Evolutionary conservation across 1,139 yeast genomes (phyloP), one percentile per base, ranked within the genome.

Genomic region (Taphrina populina): DNA sequence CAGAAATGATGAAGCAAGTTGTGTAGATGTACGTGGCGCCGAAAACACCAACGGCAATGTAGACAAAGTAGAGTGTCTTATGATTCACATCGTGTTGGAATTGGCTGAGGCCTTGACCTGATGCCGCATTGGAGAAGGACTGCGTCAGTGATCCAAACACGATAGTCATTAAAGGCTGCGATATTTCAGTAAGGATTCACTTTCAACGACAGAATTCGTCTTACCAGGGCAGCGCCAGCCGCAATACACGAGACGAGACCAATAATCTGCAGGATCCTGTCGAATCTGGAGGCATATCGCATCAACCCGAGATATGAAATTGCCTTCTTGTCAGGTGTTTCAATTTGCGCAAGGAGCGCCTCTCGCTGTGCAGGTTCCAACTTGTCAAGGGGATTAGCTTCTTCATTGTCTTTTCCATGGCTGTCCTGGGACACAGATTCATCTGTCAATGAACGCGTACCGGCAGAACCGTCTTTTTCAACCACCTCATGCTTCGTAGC

Each of bases 141-240:
- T 71, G 67, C 4, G 76, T 69, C 59, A 73, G 61, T 33, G 64
- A 63, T 23, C 68, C 68, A 26, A 63, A 62, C n/a, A 65, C 62
- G 20, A 65, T 56, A 3, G 68, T 64, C 62, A 65, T 63, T 24
- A 66, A 52, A 4, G 69, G 69, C 57, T 62, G 40, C 5, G 62
- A n/a, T n/a, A n/a, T n/a, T n/a, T n/a, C 60, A n/a, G 64, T 47
- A 2, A 66, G 62, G 21, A 62, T 59, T n/a, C 55, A 17, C 11
- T 3, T 3, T 2, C 27, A 10, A 46, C 35, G 13, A 20, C 3
- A 17, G 49, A 26, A 23, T 21, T 8, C 2, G 2, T 8, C 49
- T 15, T 41, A 49, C 54, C 39, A 49, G 27, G 17, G 54, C 54
- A 11, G 54, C 54, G 7, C 54, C 54, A 6, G 54, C 54, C 2